Conservation (phyloP, 148 eudicot species). For the Rhododendron mucronatum region DNA sequence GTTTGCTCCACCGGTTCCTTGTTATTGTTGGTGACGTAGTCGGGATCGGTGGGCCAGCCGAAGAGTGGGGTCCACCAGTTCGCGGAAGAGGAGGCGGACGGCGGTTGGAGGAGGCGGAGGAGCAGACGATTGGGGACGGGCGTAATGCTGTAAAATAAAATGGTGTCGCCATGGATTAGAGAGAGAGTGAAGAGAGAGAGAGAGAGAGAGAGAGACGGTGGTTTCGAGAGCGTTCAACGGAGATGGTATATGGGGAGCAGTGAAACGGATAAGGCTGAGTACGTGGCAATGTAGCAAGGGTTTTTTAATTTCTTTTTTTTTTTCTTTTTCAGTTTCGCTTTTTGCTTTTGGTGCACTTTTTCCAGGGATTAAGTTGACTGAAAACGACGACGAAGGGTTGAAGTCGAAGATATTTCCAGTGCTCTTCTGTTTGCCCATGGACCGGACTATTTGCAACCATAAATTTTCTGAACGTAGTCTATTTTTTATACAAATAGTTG, state of each 20-base stretch:
- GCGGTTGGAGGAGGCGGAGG: slow-evolving; percentile 20
- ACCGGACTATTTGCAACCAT: no score
- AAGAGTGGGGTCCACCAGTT: slow-evolving; percentile 74
- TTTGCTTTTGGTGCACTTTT: background rate
- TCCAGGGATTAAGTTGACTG: background rate
- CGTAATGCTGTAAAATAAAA: slow-evolving; percentile 35
- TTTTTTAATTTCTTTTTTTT: no score
- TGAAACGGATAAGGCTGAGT: slow-evolving; percentile 7
- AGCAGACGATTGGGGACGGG: slow-evolving; percentile 20
- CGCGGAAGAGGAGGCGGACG: slow-evolving; percentile 18
- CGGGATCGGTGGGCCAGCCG: slow-evolving; percentile 56
- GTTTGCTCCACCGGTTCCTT: background rate
- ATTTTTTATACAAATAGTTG: no score
- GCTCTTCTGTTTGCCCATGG: no score
- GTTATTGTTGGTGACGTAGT: background rate
- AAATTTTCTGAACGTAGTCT: no score
- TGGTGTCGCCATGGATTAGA: slow-evolving; percentile 38
- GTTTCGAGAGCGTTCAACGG: background rate
- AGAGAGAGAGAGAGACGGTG: background rate
- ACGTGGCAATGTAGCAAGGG: background rate
- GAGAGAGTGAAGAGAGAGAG: slow-evolving; percentile 15
- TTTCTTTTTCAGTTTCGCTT: background rate
- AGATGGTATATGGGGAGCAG: background rate
- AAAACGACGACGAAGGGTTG: background rate
- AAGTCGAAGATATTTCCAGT: background rate